These are phyloP conservation scores for Boletales sp. DNA, from an alignment of 768 basidiomycete genomes.

Conservation along the genomic window DNA sequence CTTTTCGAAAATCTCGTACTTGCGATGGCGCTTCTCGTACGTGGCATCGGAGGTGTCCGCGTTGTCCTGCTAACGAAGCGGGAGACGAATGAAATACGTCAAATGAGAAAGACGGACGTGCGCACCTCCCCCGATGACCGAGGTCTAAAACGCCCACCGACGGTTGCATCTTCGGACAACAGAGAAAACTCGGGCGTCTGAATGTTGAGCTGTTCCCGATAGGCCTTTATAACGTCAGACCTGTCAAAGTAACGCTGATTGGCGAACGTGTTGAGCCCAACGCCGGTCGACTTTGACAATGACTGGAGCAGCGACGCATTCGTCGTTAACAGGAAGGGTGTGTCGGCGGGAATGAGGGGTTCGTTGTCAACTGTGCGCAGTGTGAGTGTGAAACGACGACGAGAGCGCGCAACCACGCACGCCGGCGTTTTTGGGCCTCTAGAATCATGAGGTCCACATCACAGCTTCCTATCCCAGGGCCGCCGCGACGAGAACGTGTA, in stretches of 20 bases:
- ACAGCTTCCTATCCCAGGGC: conserved; percentile 74
- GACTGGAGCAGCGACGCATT: conserved; percentile 50
- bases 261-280: conserved; percentile 52
- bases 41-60: conserved; percentile 75
- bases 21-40: conserved; percentile 80
- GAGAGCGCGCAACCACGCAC: conserved; percentile 42
- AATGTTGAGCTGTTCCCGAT: conserved; percentile 64
- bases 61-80: conserved; percentile 36
- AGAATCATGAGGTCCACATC: conserved; percentile 82
- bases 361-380: conserved; percentile 59
- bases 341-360: conserved; percentile 62
- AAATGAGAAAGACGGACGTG: conserved; percentile 7
- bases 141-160: conserved; percentile 69
- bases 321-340: conserved; percentile 72
- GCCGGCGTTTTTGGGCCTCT: conserved; percentile 72
- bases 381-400: conserved; percentile 16
- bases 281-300: conserved; percentile 34
- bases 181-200: conserved; percentile 71
- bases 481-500: conserved; percentile 74
- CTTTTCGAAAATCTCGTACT: conserved; percentile 85
- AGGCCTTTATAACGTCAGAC: conserved; percentile 70
- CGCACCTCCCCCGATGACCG: conserved; percentile 69
- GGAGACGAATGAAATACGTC: conserved; percentile 7
- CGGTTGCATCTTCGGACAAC: conserved; percentile 47
- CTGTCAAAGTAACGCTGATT: conserved; percentile 76